Base-by-base conservation (phyloP, 495 filamentous ascomycete genomes). In the Penicillium parvum region DNA sequence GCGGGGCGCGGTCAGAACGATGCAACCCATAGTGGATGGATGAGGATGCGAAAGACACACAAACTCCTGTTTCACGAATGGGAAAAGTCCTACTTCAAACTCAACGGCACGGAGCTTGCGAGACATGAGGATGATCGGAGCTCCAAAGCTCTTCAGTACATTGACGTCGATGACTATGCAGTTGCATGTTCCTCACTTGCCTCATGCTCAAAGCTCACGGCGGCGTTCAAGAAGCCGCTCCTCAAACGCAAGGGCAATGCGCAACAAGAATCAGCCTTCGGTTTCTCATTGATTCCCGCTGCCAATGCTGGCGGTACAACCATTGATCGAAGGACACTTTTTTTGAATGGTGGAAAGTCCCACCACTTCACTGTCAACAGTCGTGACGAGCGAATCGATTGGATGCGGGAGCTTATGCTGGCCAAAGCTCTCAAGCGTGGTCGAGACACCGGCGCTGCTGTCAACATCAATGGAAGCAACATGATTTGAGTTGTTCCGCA, bases 391-490 rank as follows among this genome's bases (percentile, higher is more conserved):
- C 76, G 92, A 21, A 96, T 96, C 45, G 91, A 95, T 50, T 98
- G 92, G 92, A 96, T 96, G 92, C 71, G 92, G 2, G 90, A 96
- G 74, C 64, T 98, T 37, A 96, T 98, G 92, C 79, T 98, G 16
- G 90, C 91, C 4, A 95, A 90, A 61, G 90, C 91, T 15, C 66
- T 89, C 43, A 83, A 79, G 69, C 27, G 30, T 0, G 84, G 86
- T 57, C 88, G 88, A 68, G 81, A 83, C 11, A 81, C 85, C 49
- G 90, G 90, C 7, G 94, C 78, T 35, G 81, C 84, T 60, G 71
- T 95, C 44, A 82, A 79, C 42, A 73, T 95, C 34, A 96, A 96
- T 60, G 91, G 90, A 12, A 80, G 80, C 53, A 79, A 79, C 66
- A 77, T 94, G 28, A 47, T 54, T 33, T 53, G 21, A 43, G 15